Conservation (phyloP, 1,284 basidiomycete genomes). For the Apiotrichum gamsii region DNA sequence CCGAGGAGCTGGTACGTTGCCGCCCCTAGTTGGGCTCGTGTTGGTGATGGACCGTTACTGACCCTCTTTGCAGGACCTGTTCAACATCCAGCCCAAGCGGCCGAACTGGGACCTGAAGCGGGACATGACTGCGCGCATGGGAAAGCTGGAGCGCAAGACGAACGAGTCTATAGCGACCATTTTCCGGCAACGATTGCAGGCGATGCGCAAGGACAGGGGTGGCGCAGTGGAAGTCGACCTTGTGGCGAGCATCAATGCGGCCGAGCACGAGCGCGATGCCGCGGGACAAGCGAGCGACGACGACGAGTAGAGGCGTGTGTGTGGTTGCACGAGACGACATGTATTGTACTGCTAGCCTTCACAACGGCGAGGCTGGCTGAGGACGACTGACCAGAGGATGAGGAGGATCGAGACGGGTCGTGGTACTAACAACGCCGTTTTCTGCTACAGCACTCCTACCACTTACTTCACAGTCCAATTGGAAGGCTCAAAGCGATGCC, state of each 20-base stretch:
- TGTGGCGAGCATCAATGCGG: slow-evolving; percentile 44
- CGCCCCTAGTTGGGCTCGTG: not conserved
- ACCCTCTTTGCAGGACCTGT: slow-evolving; percentile 67
- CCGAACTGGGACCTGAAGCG: slow-evolving; percentile 97
- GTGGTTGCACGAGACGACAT: not conserved
- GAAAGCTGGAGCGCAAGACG: slow-evolving; percentile 80
- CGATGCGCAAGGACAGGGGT: slow-evolving; percentile 36
- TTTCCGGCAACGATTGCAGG: slow-evolving; percentile 53
- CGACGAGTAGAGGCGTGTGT: slow-evolving; percentile 18
- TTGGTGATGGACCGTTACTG: not conserved
- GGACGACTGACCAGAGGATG: no score
- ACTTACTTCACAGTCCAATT: no score
- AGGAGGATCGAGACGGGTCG: no score
- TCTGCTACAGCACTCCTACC: no score
- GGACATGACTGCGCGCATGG: slow-evolving; percentile 82
- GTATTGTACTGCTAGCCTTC: slow-evolving; percentile 8
- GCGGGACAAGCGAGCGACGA: slow-evolving; percentile 24
- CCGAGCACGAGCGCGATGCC: slow-evolving; percentile 36
- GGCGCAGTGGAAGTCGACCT: slow-evolving; percentile 37
- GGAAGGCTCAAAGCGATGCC: no score
- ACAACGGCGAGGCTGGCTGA: no score
- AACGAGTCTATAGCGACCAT: slow-evolving; percentile 87
- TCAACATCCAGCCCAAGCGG: slow-evolving; percentile 93
- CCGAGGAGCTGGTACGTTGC: slow-evolving; percentile 75
- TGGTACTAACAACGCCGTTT: no score